A percentile compares a stretch with the other conserved stretches of the same genome.
phyloP scores from a whole-genome alignment of 2,329 filamentous ascomycete species.

The Cryphonectria nitschkei region DNA sequence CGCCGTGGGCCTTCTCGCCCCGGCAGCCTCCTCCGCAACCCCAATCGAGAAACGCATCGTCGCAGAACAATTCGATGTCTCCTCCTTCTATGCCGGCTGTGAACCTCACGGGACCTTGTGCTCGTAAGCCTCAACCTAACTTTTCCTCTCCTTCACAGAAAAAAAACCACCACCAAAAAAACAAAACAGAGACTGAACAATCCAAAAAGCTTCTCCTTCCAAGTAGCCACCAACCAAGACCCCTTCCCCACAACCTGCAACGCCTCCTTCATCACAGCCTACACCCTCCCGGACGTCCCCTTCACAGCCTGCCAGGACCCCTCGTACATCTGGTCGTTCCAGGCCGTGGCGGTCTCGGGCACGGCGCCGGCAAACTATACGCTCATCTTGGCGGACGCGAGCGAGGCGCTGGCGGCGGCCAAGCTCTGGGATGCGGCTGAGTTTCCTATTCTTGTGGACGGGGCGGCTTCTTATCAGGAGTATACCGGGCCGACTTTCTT shows the following conservation, averaged over 20 bases:
- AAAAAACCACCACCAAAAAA: no score
- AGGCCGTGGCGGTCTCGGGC: conserved; percentile 7
- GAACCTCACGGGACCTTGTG: conserved; percentile 37
- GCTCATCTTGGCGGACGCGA: conserved; percentile 5
- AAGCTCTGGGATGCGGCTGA: conserved; percentile 9
- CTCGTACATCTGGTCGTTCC: conserved; percentile 34
- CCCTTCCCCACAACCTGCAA: conserved; percentile 26
- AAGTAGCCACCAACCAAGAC: conserved; percentile 30
- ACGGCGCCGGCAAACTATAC: conserved; percentile 13
- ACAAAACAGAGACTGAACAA: no score
- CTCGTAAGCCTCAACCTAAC: conserved; percentile 30
- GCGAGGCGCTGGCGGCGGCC: conserved; percentile 5
- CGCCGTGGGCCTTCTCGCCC: conserved; percentile 31
- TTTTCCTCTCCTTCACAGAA: no score
- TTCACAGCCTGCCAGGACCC: conserved; percentile 55
- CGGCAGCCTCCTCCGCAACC: conserved; percentile 32
- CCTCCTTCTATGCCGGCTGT: conserved; percentile 37
- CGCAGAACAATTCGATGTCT: conserved; percentile 35
- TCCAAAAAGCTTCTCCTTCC: conserved; percentile 27
- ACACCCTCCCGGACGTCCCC: conserved; percentile 51
- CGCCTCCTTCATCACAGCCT: conserved; percentile 18
- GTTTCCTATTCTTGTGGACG: not conserved
- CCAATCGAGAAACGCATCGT: conserved; percentile 30
- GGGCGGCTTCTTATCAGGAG: conserved; percentile 5
- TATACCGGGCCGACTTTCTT: conserved; percentile 7